These are phyloP conservation scores for Beta vulgaris DNA, from an alignment of 148 eudicot species.

Conservation along the genomic window DNA sequence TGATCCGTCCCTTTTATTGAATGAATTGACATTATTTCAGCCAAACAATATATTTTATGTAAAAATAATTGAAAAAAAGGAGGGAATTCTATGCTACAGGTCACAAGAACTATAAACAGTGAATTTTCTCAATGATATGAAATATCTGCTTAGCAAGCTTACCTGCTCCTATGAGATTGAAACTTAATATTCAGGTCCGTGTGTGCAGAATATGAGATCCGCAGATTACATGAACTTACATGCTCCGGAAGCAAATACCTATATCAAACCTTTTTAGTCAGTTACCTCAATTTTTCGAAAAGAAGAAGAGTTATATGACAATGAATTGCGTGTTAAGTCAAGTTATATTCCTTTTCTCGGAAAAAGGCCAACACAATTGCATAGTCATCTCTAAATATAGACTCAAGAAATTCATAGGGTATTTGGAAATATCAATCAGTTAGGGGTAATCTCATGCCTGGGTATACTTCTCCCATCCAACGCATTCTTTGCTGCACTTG, in stretches of 20 bases:
- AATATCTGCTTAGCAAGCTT: background rate
- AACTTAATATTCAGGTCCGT: conserved; percentile 79
- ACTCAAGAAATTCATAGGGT: background rate
- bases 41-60: background rate
- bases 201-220: conserved; percentile 81
- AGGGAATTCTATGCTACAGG: background rate
- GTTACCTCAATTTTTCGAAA: background rate
- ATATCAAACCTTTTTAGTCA: conserved; percentile 14
- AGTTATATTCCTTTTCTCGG: too few relatives aligned
- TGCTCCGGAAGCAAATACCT: conserved; percentile 83
- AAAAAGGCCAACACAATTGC: too few relatives aligned
- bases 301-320: background rate
- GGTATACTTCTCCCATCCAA: conserved; percentile 87
- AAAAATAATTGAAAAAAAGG: background rate
- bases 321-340: background rate
- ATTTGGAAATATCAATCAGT: background rate
- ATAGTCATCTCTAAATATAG: background rate
- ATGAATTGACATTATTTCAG: too few relatives aligned
- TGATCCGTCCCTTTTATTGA: too few relatives aligned
- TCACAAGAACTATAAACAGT: background rate
- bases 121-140: background rate
- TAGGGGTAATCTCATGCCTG: conserved; percentile 30
- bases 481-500: conserved; percentile 68
- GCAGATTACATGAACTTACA: conserved; percentile 53
- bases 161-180: conserved; percentile 89